These are phyloP conservation scores for Vaccinium myrtillus DNA, from an alignment of 148 eudicot genomes.

Conservation along the genomic window DNA sequence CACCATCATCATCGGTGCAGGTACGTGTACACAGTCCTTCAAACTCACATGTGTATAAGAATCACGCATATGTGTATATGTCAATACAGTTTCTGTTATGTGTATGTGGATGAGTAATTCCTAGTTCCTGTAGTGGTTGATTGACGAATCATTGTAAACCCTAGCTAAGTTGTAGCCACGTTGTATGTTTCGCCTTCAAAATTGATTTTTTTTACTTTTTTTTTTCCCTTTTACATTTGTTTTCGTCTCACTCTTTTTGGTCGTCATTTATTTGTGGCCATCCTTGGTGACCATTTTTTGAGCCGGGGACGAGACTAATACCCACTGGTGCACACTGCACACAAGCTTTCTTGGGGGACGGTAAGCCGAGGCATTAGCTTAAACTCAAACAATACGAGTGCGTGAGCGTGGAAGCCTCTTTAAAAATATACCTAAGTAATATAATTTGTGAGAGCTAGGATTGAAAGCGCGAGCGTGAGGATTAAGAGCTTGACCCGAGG, in stretches of 20 bases:
- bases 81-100: not conserved
- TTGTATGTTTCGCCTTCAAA: no score
- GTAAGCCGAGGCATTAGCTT: not conserved
- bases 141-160: not conserved
- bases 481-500: no score
- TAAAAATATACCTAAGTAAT: no score
- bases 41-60: no score
- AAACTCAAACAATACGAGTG: no score
- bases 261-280: no score
- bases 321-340: not conserved
- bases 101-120: not conserved
- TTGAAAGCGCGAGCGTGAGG: no score
- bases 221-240: no score
- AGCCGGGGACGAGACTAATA: not conserved
- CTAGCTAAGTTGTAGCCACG: not conserved
- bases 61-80: not conserved
- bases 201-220: no score
- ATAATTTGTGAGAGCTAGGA: no score
- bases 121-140: not conserved
- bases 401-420: no score
- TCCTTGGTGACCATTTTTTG: not conserved
- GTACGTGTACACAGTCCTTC: slow-evolving; percentile 25
- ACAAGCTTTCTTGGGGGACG: not conserved
- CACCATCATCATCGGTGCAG: slow-evolving; percentile 82
- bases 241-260: no score